phyloP scores from a whole-genome alignment of 208 protist species.

The Acanthamoeba sp. region DNA sequence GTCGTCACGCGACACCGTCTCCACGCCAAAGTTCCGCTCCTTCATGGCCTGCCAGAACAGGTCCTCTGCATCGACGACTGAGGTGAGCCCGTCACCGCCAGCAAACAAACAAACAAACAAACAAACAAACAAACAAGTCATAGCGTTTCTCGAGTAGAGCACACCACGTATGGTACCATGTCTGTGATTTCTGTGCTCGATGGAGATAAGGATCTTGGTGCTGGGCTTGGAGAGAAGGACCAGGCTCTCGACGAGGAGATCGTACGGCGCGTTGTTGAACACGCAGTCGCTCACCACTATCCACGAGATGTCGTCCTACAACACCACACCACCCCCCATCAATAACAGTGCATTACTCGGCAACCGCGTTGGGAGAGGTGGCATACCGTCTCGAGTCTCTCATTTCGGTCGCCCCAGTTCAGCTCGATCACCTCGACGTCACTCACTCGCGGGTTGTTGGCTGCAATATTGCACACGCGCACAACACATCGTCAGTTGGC shows the following conservation, averaged over 20 bases:
- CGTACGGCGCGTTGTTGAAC: conserved; percentile 66
- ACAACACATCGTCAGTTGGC: neutral
- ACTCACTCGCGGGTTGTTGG: neutral
- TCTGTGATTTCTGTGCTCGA: conserved; percentile 44
- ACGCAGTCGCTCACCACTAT: conserved; percentile 69
- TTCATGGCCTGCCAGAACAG: conserved; percentile 47
- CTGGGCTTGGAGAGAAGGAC: conserved; percentile 3
- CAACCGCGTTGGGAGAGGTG: neutral
- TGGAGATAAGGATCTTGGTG: conserved; percentile 47
- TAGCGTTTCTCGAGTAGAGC: neutral
- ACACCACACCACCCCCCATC: neutral
- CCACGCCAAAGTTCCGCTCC: neutral
- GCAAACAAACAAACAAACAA: no score
- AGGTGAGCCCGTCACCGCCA: neutral
- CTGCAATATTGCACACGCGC: neutral
- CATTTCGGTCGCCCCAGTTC: conserved; percentile 70
- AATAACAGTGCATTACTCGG: neutral
- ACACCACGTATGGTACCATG: neutral
- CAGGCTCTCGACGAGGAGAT: conserved; percentile 52
- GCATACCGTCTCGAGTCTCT: conserved; percentile 23
- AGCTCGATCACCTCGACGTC: conserved; percentile 30
- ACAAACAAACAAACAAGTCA: no score
- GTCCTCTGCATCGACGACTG: neutral
- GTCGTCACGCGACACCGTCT: neutral
- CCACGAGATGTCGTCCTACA: conserved; percentile 22